Evolutionary conservation across 306 rosid species (phyloP).

Genomic region (barrel medic (Medicago truncatula)): MtrunA17r5.0-ANR NC_053046.1:39777001-39777500

Average conservation of each 20-base stretch:
- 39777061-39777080: too few species aligned
- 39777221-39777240: not conserved
- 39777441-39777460: too few species aligned
- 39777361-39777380: not conserved
- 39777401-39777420: not conserved
- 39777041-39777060: too few species aligned
- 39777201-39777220: constrained; percentile 36
- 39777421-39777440: too few species aligned
- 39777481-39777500: too few species aligned
- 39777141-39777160: too few species aligned
- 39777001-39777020: too few species aligned
- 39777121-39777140: not conserved
- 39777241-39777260: too few species aligned
- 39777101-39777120: too few species aligned
- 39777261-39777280: constrained; percentile 20
- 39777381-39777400: not conserved
- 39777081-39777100: too few species aligned
- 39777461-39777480: too few species aligned
- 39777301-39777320: constrained; percentile 2
- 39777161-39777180: not conserved
- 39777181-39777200: not conserved
- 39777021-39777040: too few species aligned
- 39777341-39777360: not conserved
- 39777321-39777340: constrained; percentile 18
- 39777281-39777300: constrained; percentile 14